Conservation (phyloP, 345 rosid species). For the Populus tremula region DNA sequence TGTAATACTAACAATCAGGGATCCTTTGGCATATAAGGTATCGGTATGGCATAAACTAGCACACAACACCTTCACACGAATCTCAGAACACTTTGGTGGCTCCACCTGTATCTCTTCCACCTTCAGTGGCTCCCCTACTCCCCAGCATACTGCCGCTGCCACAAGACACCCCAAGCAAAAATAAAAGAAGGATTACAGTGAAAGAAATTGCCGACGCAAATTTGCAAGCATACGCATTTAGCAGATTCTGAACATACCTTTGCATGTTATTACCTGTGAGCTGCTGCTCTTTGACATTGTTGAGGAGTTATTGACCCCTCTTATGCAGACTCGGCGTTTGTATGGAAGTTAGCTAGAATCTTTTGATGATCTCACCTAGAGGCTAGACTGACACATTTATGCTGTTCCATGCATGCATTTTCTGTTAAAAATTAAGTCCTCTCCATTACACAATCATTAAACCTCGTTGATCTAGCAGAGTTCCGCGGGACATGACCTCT, state of each 20-base stretch:
- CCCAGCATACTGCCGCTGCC: conserved; percentile 55
- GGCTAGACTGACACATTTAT: no score
- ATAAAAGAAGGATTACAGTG: neutral
- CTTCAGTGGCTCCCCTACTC: conserved; percentile 40
- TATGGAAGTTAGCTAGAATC: no score
- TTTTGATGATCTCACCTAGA: no score
- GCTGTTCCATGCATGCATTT: no score
- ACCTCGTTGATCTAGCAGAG: no score
- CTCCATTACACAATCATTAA: no score
- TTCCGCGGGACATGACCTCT: no score
- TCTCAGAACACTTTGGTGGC: conserved; percentile 56
- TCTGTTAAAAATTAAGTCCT: no score
- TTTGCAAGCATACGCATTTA: no score
- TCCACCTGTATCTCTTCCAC: conserved; percentile 60
- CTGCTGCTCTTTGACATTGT: neutral
- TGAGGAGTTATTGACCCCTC: neutral
- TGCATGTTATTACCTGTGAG: conserved; percentile 10
- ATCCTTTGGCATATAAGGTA: conserved; percentile 22
- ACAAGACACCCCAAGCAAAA: neutral
- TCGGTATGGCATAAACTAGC: conserved; percentile 70
- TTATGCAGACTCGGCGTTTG: no score
- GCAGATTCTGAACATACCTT: neutral
- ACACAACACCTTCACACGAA: conserved; percentile 51
- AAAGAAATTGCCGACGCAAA: neutral
- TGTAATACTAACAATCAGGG: conserved; percentile 26